Percentiles rank a stretch among this genome's conserved stretches.
These are phyloP conservation scores for Castanospermum australe DNA, from an alignment of 306 rosid genomes.

Conservation along the genomic window DNA sequence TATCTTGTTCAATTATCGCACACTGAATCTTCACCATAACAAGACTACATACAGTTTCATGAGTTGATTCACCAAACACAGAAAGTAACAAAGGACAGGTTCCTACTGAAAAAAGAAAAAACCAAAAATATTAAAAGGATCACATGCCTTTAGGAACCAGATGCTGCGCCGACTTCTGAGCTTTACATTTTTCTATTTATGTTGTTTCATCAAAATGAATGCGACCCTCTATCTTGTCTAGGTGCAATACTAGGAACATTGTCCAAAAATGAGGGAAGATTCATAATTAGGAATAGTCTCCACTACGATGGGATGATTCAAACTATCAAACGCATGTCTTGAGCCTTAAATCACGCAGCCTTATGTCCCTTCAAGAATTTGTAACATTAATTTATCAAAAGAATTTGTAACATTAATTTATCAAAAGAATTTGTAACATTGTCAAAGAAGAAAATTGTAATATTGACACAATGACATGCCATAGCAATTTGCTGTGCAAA, in stretches of 20 bases:
- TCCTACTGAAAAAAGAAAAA: not conserved
- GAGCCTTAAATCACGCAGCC: not conserved
- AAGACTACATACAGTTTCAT: conserved; percentile 19
- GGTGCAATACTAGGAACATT: conserved; percentile 15
- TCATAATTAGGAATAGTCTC: conserved; percentile 19
- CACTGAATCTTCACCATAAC: not conserved
- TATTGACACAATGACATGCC: too few relatives aligned
- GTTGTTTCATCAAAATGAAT: not conserved
- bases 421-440: too few relatives aligned
- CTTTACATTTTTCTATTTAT: not conserved
- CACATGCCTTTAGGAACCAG: not conserved
- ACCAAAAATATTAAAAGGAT: not conserved
- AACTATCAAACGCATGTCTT: conserved; percentile 23
- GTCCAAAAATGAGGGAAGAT: conserved; percentile 16
- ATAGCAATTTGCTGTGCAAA: too few relatives aligned
- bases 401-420: too few relatives aligned
- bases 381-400: not conserved
- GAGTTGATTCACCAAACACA: not conserved
- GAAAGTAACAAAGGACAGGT: not conserved
- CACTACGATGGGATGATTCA: conserved; percentile 29
- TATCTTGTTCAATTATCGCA: not conserved
- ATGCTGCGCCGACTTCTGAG: not conserved
- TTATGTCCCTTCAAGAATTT: not conserved
- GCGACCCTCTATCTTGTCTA: not conserved
- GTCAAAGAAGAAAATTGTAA: too few relatives aligned